phyloP scores from a whole-genome alignment of 2,329 filamentous ascomycete genomes.

The Botrytis aclada region DNA sequence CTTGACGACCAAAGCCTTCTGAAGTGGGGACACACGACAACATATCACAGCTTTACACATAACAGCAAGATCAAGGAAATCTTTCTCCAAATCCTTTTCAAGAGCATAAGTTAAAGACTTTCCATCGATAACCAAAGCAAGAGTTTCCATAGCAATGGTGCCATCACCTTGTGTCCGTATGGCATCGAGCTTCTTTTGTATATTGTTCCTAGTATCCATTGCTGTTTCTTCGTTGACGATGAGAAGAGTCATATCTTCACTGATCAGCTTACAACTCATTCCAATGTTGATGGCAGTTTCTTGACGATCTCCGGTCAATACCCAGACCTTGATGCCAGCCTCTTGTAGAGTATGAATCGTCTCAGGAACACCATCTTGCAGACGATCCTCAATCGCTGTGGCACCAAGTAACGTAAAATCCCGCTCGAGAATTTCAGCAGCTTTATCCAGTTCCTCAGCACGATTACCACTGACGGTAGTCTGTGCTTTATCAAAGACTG shows the following conservation, averaged over 20 bases:
- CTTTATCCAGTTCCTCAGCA: conserved; percentile 94
- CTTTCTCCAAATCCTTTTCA: conserved; percentile 88
- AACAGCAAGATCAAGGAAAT: conserved; percentile 88
- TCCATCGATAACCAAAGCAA: conserved; percentile 93
- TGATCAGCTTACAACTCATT: conserved; percentile 98
- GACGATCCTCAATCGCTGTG: conserved; percentile 93
- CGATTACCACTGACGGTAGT: conserved; percentile 91
- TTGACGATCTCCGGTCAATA: conserved; percentile 93
- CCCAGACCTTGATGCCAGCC: conserved; percentile 98
- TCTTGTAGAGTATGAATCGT: conserved; percentile 97
- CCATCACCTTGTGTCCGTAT: conserved; percentile 78
- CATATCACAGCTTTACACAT: conserved; percentile 99
- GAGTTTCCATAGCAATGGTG: conserved; percentile 74
- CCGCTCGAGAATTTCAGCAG: conserved; percentile 90
- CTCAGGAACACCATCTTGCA: conserved; percentile 96
- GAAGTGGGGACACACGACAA: conserved; percentile 91
- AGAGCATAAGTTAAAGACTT: conserved; percentile 92
- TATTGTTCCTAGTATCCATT: conserved; percentile 76
- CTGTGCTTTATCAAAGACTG: conserved; percentile 80
- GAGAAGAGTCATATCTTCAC: conserved; percentile 96
- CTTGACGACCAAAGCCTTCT: conserved; percentile 97
- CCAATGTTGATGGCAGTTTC: conserved; percentile 99
- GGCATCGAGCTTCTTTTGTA: conserved; percentile 90
- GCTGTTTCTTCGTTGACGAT: conserved; percentile 91
- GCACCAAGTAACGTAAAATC: conserved; percentile 89